Evolutionary conservation across 2,329 filamentous ascomycete species (phyloP).

Genomic region (Aplosporella prunicola): DNA sequence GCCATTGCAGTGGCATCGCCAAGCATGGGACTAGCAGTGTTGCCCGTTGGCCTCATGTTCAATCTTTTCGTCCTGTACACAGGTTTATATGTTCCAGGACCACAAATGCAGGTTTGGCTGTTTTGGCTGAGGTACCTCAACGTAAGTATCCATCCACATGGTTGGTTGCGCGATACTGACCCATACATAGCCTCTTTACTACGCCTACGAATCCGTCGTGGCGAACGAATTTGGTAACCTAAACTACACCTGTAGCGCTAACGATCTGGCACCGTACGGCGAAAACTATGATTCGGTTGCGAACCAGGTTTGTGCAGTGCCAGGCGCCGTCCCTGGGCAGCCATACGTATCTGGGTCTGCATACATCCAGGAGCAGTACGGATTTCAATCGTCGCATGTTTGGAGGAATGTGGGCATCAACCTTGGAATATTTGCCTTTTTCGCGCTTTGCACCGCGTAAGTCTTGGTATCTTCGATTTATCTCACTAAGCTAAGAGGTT

Average conservation of each 20-base stretch:
- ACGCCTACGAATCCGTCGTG: not conserved
- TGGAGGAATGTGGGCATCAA: constrained; percentile 21
- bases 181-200: constrained; percentile 1
- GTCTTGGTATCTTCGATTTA: not conserved
- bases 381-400: not conserved
- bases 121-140: not conserved
- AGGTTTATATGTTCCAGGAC: not conserved
- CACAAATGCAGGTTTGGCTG: not conserved
- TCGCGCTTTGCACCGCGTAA: not conserved
- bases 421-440: not conserved
- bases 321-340: not conserved
- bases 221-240: constrained; percentile 2
- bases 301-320: not conserved
- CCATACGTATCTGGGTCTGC: not conserved
- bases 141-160: not conserved
- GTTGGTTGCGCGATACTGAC: not conserved
- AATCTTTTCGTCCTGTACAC: constrained; percentile 1
- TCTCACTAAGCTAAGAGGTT: no score
- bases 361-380: not conserved
- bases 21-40: not conserved
- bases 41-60: not conserved
- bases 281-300: not conserved
- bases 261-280: not conserved
- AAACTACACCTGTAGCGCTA: not conserved
- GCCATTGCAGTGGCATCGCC: constrained; percentile 2